These are phyloP conservation scores for Talaromyces marneffei DNA, from an alignment of 2,329 filamentous ascomycete species.

Conservation along the genomic window DNA sequence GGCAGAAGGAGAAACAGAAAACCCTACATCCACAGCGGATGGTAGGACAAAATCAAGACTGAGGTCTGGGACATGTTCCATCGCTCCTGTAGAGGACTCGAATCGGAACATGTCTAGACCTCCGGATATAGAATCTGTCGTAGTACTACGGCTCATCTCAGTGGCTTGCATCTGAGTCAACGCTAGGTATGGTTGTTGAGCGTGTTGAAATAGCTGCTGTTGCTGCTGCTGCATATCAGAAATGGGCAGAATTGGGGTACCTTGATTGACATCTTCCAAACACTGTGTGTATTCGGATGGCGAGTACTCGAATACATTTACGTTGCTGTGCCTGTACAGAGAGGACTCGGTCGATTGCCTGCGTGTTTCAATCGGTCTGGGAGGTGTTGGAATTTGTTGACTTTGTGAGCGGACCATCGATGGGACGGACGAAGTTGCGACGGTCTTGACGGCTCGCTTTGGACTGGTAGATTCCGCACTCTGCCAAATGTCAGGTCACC, in stretches of 20 bases:
- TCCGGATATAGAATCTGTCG: conserved; percentile 41
- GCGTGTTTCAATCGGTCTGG: conserved; percentile 21
- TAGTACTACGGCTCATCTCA: conserved; percentile 43
- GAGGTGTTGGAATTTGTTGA: conserved; percentile 31
- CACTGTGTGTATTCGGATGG: conserved; percentile 39
- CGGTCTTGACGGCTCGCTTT: conserved; percentile 20
- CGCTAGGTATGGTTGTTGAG: conserved; percentile 11
- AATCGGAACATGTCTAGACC: conserved; percentile 42
- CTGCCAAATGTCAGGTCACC: conserved; percentile 41
- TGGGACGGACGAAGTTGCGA: conserved; percentile 11
- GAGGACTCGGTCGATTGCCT: conserved; percentile 29
- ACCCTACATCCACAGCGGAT: conserved; percentile 27
- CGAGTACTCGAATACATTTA: conserved; percentile 39
- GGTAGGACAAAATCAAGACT: conserved; percentile 26
- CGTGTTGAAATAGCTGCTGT: conserved; percentile 20
- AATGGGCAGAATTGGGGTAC: conserved; percentile 20
- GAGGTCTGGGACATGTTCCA: conserved; percentile 27
- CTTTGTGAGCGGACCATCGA: conserved; percentile 36
- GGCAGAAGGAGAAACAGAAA: conserved; percentile 20
- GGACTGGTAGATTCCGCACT: conserved; percentile 35
- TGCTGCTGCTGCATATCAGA: conserved; percentile 18
- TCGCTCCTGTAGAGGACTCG: conserved; percentile 32
- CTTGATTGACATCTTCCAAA: conserved; percentile 27
- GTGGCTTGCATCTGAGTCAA: conserved; percentile 24
- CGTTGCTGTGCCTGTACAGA: conserved; percentile 26